A percentile compares a stretch with the other conserved stretches of the same genome.
These are phyloP conservation scores for Eurotiales sp. DNA, from an alignment of 2,329 filamentous ascomycete genomes.

Conservation along the genomic window DNA sequence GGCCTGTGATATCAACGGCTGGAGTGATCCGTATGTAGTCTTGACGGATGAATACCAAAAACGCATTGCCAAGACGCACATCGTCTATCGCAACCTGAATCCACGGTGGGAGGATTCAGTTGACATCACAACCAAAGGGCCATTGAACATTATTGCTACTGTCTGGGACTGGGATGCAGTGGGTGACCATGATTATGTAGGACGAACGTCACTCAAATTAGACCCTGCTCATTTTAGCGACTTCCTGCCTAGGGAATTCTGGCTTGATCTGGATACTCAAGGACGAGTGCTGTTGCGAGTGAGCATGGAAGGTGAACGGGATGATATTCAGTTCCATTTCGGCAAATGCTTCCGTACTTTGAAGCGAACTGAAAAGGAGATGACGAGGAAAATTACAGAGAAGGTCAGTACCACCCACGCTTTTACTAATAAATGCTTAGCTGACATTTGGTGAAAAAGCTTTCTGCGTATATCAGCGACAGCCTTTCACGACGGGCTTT, in stretches of 20 bases:
- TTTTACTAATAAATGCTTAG: not conserved
- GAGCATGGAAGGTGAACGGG: constrained; percentile 97
- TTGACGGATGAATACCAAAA: constrained; percentile 98
- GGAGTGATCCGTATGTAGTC: constrained; percentile 95
- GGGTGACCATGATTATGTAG: constrained; percentile 95
- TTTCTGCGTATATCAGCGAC: constrained; percentile 87
- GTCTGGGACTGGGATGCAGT: constrained; percentile 98
- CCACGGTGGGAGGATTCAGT: constrained; percentile 97
- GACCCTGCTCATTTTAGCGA: constrained; percentile 97
- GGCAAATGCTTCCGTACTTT: constrained; percentile 93
- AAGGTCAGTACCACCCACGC: constrained; percentile 60
- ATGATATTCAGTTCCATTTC: constrained; percentile 98
- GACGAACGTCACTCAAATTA: constrained; percentile 94
- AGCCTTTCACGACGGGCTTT: constrained; percentile 82
- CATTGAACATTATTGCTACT: constrained; percentile 91
- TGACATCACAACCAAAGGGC: constrained; percentile 87
- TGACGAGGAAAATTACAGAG: constrained; percentile 96
- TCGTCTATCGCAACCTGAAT: constrained; percentile 85
- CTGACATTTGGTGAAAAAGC: constrained; percentile 49
- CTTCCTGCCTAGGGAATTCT: constrained; percentile 92
- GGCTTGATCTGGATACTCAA: constrained; percentile 95
- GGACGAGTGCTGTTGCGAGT: constrained; percentile 83
- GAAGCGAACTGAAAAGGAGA: constrained; percentile 93
- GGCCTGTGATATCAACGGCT: constrained; percentile 91
- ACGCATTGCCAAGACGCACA: constrained; percentile 87